phyloP scores from a whole-genome alignment of 805 yeast genomes.

The Priceomyces castillae region DNA sequence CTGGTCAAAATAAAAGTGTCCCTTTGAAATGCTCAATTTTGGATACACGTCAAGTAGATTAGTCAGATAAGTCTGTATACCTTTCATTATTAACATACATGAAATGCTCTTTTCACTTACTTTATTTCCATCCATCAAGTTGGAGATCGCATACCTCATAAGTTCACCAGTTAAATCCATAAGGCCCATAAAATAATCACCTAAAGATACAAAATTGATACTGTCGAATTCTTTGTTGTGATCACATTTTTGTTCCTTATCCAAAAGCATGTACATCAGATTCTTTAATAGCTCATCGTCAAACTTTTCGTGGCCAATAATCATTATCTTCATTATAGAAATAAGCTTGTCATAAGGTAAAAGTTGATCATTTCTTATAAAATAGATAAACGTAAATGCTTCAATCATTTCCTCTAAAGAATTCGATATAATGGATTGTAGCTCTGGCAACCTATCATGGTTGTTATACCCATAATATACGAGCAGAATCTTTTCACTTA shows the following conservation, averaged over 20 bases:
- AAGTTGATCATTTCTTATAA: slow-evolving; percentile 10
- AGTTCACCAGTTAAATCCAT: slow-evolving; percentile 43
- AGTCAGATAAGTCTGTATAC: slow-evolving; percentile 10
- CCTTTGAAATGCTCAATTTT: slow-evolving; percentile 15
- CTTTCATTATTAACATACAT: slow-evolving; percentile 17
- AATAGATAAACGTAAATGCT: slow-evolving; percentile 23
- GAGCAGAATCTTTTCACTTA: slow-evolving; percentile 9
- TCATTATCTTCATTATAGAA: slow-evolving; percentile 1
- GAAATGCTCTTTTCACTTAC: slow-evolving; percentile 10
- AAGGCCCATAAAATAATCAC: slow-evolving; percentile 39
- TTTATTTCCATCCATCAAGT: slow-evolving; percentile 16
- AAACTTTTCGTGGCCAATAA: not conserved
- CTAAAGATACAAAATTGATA: slow-evolving; percentile 12
- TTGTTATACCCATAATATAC: slow-evolving; percentile 7
- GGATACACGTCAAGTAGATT: slow-evolving; percentile 17
- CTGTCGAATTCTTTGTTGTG: not conserved
- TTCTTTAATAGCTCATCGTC: not conserved
- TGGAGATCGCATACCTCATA: slow-evolving; percentile 37
- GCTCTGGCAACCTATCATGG: slow-evolving; percentile 13
- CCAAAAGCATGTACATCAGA: not conserved
- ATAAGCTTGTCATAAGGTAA: slow-evolving; percentile 14
- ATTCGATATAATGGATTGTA: slow-evolving; percentile 20
- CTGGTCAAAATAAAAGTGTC: slow-evolving; percentile 13
- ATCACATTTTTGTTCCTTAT: not conserved
- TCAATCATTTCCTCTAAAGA: slow-evolving; percentile 27